phyloP scores from a whole-genome alignment of 1,284 basidiomycete genomes.

The Anthracocystis walkeri region DNA sequence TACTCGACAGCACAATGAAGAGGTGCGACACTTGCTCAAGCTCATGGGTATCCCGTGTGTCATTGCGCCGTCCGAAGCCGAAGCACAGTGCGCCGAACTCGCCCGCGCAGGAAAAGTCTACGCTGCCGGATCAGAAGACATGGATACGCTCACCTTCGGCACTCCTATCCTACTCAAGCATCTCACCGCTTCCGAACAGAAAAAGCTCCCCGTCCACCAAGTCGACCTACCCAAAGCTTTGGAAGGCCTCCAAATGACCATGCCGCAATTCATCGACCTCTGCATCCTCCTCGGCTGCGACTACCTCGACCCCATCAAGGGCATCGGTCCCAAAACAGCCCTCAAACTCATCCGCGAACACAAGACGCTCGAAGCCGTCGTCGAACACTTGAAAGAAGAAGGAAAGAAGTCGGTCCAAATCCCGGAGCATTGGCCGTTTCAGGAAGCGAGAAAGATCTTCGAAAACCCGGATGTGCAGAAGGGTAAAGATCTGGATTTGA shows the following conservation, averaged over 20 bases:
- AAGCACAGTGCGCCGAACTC: constrained; percentile 97
- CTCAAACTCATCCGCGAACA: constrained; percentile 91
- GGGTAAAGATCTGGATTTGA: constrained; percentile 89
- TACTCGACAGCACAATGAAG: constrained; percentile 95
- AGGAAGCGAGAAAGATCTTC: constrained; percentile 92
- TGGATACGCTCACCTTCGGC: constrained; percentile 98
- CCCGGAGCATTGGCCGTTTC: constrained; percentile 96
- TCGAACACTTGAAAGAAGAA: constrained; percentile 78
- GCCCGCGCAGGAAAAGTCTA: constrained; percentile 95
- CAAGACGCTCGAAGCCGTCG: constrained; percentile 81
- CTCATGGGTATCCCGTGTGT: constrained; percentile 98
- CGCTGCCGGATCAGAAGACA: constrained; percentile 97
- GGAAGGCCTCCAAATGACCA: constrained; percentile 88
- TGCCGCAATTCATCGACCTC: constrained; percentile 95
- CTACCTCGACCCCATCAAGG: constrained; percentile 95
- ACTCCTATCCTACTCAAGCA: constrained; percentile 92
- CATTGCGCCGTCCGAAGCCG: constrained; percentile 89
- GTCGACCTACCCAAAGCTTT: constrained; percentile 86
- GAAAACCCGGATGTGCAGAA: constrained; percentile 87
- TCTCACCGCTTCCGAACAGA: constrained; percentile 97
- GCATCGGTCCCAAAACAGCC: constrained; percentile 94
- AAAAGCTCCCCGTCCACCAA: constrained; percentile 96
- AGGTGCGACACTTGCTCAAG: constrained; percentile 85
- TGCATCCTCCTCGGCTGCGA: constrained; percentile 98
- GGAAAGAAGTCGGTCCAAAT: constrained; percentile 72